phyloP scores from a whole-genome alignment of 345 rosid genomes.

The Hibiscus syriacus region DNA sequence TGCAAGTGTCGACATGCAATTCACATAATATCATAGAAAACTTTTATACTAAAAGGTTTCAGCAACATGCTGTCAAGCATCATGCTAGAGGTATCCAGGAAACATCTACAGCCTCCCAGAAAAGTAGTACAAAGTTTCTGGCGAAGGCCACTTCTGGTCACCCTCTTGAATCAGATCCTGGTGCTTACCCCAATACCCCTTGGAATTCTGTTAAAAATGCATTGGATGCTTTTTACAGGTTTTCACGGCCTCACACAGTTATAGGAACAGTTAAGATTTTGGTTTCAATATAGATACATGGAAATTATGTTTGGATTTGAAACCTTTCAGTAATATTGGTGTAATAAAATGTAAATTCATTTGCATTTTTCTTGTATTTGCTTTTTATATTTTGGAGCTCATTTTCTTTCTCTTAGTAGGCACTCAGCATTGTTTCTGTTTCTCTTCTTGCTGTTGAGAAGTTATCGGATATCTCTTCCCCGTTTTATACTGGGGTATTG shows the following conservation, averaged over 20 bases:
- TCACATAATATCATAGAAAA: constrained; percentile 23
- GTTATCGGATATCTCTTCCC: constrained; percentile 65
- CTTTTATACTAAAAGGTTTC: constrained; percentile 14
- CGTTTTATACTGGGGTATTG: constrained; percentile 59
- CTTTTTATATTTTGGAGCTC: background rate
- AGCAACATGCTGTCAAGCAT: constrained; percentile 23
- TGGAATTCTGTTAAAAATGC: constrained; percentile 33
- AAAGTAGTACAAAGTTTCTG: constrained; percentile 23
- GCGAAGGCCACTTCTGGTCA: constrained; percentile 57
- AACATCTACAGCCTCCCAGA: constrained; percentile 17
- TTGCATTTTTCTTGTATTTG: background rate
- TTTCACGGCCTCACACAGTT: constrained; percentile 90
- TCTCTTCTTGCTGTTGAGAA: constrained; percentile 84
- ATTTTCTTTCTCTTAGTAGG: constrained; percentile 31
- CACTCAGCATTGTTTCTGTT: constrained; percentile 84
- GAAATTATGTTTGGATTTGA: constrained; percentile 5
- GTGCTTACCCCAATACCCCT: constrained; percentile 29
- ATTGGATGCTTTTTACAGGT: constrained; percentile 75
- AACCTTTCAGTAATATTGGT: background rate
- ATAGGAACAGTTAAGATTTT: constrained; percentile 88
- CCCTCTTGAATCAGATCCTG: constrained; percentile 50
- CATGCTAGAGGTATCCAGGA: constrained; percentile 13
- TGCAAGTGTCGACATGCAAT: constrained; percentile 25
- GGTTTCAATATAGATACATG: background rate
- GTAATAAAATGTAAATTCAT: background rate